A percentile compares a stretch with the other conserved stretches of the same genome.
Conservation (phyloP, 192 early-diverging fungal species). For the Chytriomyces sp. region DNA sequence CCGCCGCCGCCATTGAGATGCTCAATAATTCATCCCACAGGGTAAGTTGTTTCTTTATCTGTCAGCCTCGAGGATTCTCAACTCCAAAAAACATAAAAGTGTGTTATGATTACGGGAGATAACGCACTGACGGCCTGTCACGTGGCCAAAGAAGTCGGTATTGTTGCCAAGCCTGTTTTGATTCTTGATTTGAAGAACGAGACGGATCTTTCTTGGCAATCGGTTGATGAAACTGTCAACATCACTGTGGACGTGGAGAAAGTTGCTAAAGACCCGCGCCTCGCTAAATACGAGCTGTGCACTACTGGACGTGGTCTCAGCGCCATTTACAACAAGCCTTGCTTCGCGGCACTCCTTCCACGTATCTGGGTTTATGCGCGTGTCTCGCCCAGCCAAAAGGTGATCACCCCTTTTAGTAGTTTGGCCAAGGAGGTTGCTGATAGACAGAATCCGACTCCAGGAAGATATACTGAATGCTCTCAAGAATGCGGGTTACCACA, state of each 20-base stretch:
- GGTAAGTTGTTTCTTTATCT: conserved; percentile 42
- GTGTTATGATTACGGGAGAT: conserved; percentile 99
- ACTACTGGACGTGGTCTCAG: conserved; percentile 90
- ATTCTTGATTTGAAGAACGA: conserved; percentile 80
- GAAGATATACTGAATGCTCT: conserved; percentile 90
- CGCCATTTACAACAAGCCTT: conserved; percentile 51
- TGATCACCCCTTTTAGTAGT: too few species aligned
- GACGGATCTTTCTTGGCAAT: conserved; percentile 66
- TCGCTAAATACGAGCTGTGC: conserved; percentile 86
- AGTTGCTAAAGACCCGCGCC: conserved; percentile 39
- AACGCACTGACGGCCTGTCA: conserved; percentile 97
- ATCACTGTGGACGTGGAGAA: conserved; percentile 56
- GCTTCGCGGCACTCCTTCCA: conserved; percentile 52
- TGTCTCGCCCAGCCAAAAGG: conserved; percentile 95
- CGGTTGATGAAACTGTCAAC: conserved; percentile 79
- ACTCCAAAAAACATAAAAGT: conserved; percentile 42
- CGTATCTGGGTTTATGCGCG: conserved; percentile 89
- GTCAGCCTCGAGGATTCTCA: neutral
- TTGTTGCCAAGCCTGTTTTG: conserved; percentile 84
- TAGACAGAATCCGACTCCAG: too few species aligned
- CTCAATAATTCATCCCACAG: conserved; percentile 95
- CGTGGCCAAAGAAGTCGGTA: conserved; percentile 91
- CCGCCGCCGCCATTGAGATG: conserved; percentile 79
- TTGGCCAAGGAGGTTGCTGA: too few species aligned
- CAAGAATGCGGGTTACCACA: conserved; percentile 87